A percentile compares a stretch with the other conserved stretches of the same genome.
Evolutionary conservation across 2,329 filamentous ascomycete genomes (phyloP).

Genomic region (Paecilomyces fulvus): DNA sequence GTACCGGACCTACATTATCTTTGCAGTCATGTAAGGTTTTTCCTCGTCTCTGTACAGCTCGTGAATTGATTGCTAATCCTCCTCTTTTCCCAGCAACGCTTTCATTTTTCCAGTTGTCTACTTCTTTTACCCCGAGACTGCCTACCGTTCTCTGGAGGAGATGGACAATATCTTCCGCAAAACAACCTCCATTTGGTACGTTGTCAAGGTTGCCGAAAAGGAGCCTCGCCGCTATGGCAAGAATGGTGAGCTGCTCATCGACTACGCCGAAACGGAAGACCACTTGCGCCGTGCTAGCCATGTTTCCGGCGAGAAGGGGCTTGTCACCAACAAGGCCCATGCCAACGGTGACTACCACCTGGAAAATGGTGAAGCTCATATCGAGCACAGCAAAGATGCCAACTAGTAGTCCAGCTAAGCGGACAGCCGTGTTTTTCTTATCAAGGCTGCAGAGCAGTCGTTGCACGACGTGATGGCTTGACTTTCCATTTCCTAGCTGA

Average conservation of each 20-base stretch:
- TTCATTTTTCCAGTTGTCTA: slow-evolving; percentile 49
- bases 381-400: background rate
- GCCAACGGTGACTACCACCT: slow-evolving; percentile 6
- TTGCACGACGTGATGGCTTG: background rate
- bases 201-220: slow-evolving; percentile 42
- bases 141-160: slow-evolving; percentile 55
- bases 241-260: slow-evolving; percentile 48
- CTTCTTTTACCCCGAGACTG: slow-evolving; percentile 56
- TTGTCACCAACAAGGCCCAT: background rate
- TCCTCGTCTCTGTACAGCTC: background rate
- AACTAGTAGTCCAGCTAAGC: background rate
- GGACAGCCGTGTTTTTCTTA: background rate
- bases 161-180: slow-evolving; percentile 61
- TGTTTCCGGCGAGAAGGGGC: background rate
- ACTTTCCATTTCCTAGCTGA: background rate
- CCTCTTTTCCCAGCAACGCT: slow-evolving; percentile 35
- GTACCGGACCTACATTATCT: slow-evolving; percentile 50
- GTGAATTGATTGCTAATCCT: slow-evolving; percentile 2
- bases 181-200: slow-evolving; percentile 40
- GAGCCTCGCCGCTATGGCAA: slow-evolving; percentile 51
- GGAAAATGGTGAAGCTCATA: slow-evolving; percentile 7
- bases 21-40: slow-evolving; percentile 42
- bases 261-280: slow-evolving; percentile 40
- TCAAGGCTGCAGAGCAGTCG: background rate
- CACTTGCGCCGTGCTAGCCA: slow-evolving; percentile 26